Base-by-base conservation (phyloP, 2,329 filamentous ascomycete species). In the Zopfia rhizophila region DNA sequence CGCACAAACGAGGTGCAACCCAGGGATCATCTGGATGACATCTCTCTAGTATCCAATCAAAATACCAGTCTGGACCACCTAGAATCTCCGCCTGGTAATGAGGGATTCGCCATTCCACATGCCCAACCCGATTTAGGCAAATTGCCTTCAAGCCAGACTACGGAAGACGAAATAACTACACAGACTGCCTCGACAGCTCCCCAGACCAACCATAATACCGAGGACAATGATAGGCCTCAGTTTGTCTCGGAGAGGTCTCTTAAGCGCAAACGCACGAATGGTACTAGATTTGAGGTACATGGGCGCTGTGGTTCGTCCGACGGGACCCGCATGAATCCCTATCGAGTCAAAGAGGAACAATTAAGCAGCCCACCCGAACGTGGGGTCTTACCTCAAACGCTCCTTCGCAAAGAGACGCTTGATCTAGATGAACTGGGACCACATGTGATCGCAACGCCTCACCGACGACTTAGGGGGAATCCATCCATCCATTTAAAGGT, bases 81-180 rank as follows among this genome's bases (percentile, higher is more conserved):
- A n/a, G n/a, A n/a, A n/a, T n/a, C n/a, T n/a, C n/a, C n/a, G n/a
- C n/a, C n/a, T n/a, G n/a, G n/a, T n/a, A n/a, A n/a, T n/a, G n/a
- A n/a, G n/a, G n/a, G n/a, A n/a, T n/a, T n/a, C n/a, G n/a, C n/a
- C n/a, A n/a, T n/a, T n/a, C n/a, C n/a, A n/a, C n/a, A n/a, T n/a
- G n/a, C n/a, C n/a, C n/a, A n/a, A n/a, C n/a, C n/a, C n/a, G n/a
- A n/a, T n/a, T 22, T 49, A n/a, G 47, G 53, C 5, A 57, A 50
- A n/a, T 33, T 66, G 19, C 48, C 60, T 11, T 78, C 75, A 1
- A 78, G 75, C 43, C 75, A 78, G 51, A 77, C 72, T 3, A 79
- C 75, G 4, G 69, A 72, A 36, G 66, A 69, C 29, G 70, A 74
- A 38, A 50, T 36, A 10, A 36, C 52, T 8, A 56, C 65, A 8